Base-by-base conservation (phyloP, 371 early-diverging fungal genomes). In the Mortierella sp. region DNA sequence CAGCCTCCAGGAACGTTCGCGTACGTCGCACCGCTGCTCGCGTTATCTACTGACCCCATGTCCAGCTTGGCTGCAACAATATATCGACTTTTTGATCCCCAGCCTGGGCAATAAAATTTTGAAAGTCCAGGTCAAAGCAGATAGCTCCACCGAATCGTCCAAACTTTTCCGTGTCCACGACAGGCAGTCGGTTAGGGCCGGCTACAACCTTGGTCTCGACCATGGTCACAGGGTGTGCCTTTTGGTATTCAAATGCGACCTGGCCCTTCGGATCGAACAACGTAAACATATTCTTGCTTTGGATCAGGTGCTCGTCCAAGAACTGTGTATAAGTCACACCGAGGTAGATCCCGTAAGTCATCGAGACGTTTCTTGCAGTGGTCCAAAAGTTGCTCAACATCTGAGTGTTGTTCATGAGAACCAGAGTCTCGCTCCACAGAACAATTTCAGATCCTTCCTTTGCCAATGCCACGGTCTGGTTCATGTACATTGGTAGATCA, bases 41-140 rank as follows among this genome's bases (percentile, higher is more conserved):
- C n/a, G n/a, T n/a, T n/a, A n/a, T n/a, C n/a, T n/a, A n/a, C n/a
- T n/a, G n/a, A n/a, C 84, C 87, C 88, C 86, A 87, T 1, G 84
- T 85, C 80, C 82, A 83, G 49, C 83, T 82, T 32, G 86, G 78
- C 54, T 87, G 86, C 42, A 87, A 69, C 79, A 87, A 76, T 12
- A 87, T 34, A 62, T 85, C 81, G 7, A 86, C 79, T 0, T 81
- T 65, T 21, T 84, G 70, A 19, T 65, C 62, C 34, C 85, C 82
- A 7, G 84, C 83, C 70, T 87, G 86, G 1, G 72, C 69, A 28
- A 87, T 84, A 53, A 83, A 81, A 7, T 73, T 61, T 19, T 83
- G 81, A 37, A 85, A 87, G 46, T 85, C 84, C 56, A 71, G 73
- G 47, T 87, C 87, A 60, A 86, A 87, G 46, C 87, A 87, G 44